Conservation (phyloP, 139 green algal species). For the Volvox reticuliferus region DNA sequence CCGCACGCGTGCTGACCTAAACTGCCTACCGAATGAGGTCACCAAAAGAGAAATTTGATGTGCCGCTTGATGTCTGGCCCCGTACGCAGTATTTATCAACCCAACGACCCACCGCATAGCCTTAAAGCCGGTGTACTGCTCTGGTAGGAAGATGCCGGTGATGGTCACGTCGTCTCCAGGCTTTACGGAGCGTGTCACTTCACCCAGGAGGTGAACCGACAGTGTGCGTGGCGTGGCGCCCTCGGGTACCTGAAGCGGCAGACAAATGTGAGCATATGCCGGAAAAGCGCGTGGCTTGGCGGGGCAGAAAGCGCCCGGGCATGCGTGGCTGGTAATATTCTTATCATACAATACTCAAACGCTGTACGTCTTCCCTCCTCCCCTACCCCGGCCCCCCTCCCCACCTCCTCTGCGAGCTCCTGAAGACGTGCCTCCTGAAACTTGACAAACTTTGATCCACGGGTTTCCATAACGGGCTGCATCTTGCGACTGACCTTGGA, state of each 20-base stretch:
- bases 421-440: conserved; percentile 93
- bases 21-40: too few relatives aligned
- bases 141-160: conserved; percentile 93
- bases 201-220: conserved; percentile 88
- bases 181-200: conserved; percentile 89
- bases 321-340: too few relatives aligned
- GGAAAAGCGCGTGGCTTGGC: too few relatives aligned
- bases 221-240: conserved; percentile 93
- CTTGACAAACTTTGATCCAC: conserved; percentile 94
- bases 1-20: too few relatives aligned
- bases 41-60: too few relatives aligned
- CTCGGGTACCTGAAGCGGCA: conserved; percentile 86
- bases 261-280: neutral
- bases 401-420: conserved; percentile 69
- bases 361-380: neutral
- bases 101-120: conserved; percentile 68
- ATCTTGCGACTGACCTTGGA: conserved; percentile 48
- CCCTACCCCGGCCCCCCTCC: neutral
- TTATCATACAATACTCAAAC: too few relatives aligned
- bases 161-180: conserved; percentile 90
- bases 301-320: too few relatives aligned
- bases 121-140: conserved; percentile 88
- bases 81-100: too few relatives aligned
- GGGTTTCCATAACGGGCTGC: conserved; percentile 75
- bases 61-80: too few relatives aligned